Percentiles rank a stretch among this genome's conserved stretches.
Conservation (phyloP, 1,284 basidiomycete species). For the Amylostereum chailletii region DNA sequence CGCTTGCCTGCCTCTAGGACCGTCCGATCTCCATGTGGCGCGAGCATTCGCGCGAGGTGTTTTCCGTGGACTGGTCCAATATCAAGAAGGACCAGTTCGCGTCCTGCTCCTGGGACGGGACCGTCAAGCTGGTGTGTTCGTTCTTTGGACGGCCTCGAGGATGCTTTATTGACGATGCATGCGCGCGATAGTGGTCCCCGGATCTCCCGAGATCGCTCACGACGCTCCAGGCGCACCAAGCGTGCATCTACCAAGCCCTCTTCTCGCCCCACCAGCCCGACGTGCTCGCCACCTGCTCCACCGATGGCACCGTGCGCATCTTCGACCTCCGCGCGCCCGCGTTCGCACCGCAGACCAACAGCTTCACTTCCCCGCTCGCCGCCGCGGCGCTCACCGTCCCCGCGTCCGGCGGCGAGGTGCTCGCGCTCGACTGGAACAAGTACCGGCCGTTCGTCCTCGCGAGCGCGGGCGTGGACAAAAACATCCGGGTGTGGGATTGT, state of each 20-base stretch:
- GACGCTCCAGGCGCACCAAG: constrained; percentile 76
- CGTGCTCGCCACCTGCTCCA: constrained; percentile 74
- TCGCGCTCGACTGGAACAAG: constrained; percentile 90
- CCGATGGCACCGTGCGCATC: constrained; percentile 75
- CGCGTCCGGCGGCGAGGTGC: constrained; percentile 61
- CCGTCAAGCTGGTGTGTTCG: constrained; percentile 72
- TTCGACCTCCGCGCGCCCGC: constrained; percentile 67
- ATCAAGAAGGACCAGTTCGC: constrained; percentile 85
- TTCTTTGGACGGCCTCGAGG: not conserved
- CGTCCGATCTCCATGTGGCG: constrained; percentile 89
- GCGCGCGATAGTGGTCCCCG: constrained; percentile 69
- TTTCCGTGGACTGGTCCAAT: constrained; percentile 97
- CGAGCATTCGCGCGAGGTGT: constrained; percentile 89
- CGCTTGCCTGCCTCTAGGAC: constrained; percentile 41
- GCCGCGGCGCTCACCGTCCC: constrained; percentile 63
- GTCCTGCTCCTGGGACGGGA: constrained; percentile 90
- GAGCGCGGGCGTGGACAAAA: constrained; percentile 75
- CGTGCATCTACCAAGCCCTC: constrained; percentile 82
- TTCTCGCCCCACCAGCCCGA: constrained; percentile 90
- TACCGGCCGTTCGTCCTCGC: constrained; percentile 76
- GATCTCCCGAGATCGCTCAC: constrained; percentile 69
- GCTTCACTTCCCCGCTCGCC: constrained; percentile 57
- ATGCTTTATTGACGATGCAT: not conserved
- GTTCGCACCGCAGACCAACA: constrained; percentile 26
- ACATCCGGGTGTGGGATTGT: constrained; percentile 79